Percentiles rank a stretch among this genome's conserved stretches.
Conservation (phyloP, 345 rosid genomes). For the Citrus trifoliata region DNA sequence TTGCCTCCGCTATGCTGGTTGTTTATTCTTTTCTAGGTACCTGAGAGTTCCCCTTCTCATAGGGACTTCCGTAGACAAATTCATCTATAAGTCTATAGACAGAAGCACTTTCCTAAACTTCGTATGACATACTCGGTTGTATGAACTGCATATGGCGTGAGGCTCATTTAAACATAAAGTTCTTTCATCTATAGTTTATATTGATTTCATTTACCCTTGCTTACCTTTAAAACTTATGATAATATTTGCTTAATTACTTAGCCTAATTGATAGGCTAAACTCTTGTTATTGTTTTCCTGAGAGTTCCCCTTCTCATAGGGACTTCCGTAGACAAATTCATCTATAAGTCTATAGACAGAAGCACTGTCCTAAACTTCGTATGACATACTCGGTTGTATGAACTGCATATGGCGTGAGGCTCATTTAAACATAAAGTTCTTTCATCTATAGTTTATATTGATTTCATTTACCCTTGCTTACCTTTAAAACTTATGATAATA, state of each 20-base stretch:
- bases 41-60: background rate
- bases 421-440: background rate
- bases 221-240: background rate
- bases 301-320: background rate
- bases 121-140: background rate
- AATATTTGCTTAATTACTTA: background rate
- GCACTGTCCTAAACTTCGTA: background rate
- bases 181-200: background rate
- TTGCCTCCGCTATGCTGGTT: background rate
- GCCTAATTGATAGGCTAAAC: background rate
- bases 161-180: background rate
- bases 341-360: background rate
- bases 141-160: background rate
- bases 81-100: background rate
- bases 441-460: background rate
- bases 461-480: background rate
- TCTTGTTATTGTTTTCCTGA: background rate
- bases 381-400: background rate
- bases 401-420: background rate
- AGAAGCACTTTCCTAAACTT: background rate
- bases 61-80: background rate
- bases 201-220: background rate
- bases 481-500: background rate
- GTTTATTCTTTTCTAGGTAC: background rate
- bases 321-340: background rate